Evolutionary conservation across 768 basidiomycete genomes (phyloP), one percentile per base, ranked within the genome.

Genomic region (Calocybe gangraenosa): DNA sequence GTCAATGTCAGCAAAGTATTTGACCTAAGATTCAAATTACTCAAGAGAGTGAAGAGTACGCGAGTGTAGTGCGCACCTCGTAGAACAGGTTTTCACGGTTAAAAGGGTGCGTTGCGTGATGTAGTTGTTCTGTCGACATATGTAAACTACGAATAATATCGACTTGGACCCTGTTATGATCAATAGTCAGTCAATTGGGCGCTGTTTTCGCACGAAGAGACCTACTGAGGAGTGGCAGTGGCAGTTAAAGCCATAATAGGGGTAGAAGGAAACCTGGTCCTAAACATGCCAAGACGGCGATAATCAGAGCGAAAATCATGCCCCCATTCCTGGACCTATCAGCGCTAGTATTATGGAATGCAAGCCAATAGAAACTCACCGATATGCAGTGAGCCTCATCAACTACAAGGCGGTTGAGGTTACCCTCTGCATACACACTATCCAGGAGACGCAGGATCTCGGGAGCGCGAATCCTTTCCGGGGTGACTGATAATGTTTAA

Each of bases 321-420:
- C 0, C 87, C 87, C 89, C 87, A 91, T 70, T 90, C 88, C 84
- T 88, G 50, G 2, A 23, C 34, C 13, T 35, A n/a, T n/a, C n/a
- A n/a, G n/a, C n/a, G n/a, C 17, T 35, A 35, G 5, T 7, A 6
- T n/a, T 6, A 35, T 6, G 6, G 7, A n/a, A 14, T 7, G 13
- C 34, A n/a, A 14, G 17, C 34, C 13, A 35, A n/a, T 15, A 31
- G 17, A 30, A 13, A 22, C 18, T n/a, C 32, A 86, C 87, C 15
- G 87, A 89, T 51, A 91, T 88, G 52, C 89, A 89, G 60, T 91
- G 87, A 1, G 87, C 89, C 75, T 92, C 90, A 45, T 92, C 90
- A 2, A 92, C 74, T 10, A 92, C 86, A 4, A 93, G 67, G 6
- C 89, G 71, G 49, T 82, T 86, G 3, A 92, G 65, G 43, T 78